Base-by-base conservation (phyloP, 108 stramenopile genomes). In the Nitzschia inconspicua region DNA sequence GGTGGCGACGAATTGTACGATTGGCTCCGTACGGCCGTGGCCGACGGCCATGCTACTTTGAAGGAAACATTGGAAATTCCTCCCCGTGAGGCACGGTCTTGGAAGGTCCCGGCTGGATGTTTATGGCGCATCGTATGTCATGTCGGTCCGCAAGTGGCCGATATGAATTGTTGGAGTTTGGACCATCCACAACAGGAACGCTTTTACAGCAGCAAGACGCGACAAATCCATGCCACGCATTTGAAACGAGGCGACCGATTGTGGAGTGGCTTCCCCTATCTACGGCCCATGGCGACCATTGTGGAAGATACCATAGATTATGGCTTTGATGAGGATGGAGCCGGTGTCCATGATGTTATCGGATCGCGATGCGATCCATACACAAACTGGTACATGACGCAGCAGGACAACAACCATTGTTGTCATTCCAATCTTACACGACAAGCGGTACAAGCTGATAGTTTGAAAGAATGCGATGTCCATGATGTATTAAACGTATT, bases 401-500 rank as follows among this genome's bases (percentile, higher is more conserved):
- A 57, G 28, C 61, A 78, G 47, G 27, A 22, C 47, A 39, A 74
- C 56, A 34, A 44, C 16, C 37, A 48, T 56, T 70, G 70, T 46
- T 81, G 79, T 30, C 81, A 78, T 50, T 76, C 71, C 52, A 83
- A 83, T 50, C 57, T 83, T 47, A 78, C 77, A 1, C 66, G 77
- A 20, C 36, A 42, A 9, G 73, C 72, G 6, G 13, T 54, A 2
- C n/a, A n/a, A n/a, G 13, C n/a, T 13, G 72, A 75, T 34, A 71
- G 75, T 1, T 30, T 83, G 11, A 42, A 42, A 14, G 81, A 83
- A 58, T 37, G 22, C 28, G 51, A 83, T 49, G 77, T 83, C 29
- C 81, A 83, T 50, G 81, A 78, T 60, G 81, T 83, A 0, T 44
- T 83, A 22, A 83, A 83, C 32, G 81, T 83, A 3, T 83, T 83